Percentiles rank a stretch among this genome's conserved stretches.
Evolutionary conservation across 257 asterid species (phyloP).

Genomic region (Nicotiana benthamiana): DNA sequence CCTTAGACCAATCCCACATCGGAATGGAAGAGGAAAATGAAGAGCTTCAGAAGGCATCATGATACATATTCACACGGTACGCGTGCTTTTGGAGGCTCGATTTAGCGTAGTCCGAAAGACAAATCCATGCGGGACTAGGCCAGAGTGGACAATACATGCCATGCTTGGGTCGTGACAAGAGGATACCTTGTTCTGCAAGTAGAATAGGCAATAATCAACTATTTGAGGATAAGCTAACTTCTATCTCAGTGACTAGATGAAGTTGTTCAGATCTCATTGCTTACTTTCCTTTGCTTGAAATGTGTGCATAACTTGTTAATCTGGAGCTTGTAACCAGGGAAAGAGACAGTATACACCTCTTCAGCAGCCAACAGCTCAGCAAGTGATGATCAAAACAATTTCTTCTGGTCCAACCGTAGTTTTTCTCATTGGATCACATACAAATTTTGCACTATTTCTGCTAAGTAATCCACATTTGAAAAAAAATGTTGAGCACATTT

Average conservation of each 20-base stretch:
- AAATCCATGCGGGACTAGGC: too few species aligned
- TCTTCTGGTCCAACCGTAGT: slow-evolving; percentile 66
- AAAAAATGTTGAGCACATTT: slow-evolving; percentile 59
- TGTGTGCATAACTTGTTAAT: background rate
- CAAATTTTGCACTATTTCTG: slow-evolving; percentile 62
- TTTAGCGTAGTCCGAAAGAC: too few species aligned
- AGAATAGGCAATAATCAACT: background rate
- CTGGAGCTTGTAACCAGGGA: slow-evolving; percentile 39
- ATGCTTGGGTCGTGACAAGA: too few species aligned
- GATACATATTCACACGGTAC: too few species aligned
- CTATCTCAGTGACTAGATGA: background rate
- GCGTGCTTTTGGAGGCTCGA: too few species aligned
- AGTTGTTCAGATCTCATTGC: background rate
- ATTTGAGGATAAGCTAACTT: background rate
- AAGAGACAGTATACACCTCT: slow-evolving; percentile 59
- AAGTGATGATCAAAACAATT: slow-evolving; percentile 57
- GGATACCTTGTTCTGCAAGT: too few species aligned
- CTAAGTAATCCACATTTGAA: slow-evolving; percentile 70
- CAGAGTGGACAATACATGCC: too few species aligned
- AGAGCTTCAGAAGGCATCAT: too few species aligned
- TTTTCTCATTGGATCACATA: slow-evolving; percentile 43
- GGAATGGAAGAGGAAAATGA: too few species aligned
- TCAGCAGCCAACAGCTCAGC: slow-evolving; percentile 68
- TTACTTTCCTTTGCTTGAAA: background rate
- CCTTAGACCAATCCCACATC: too few species aligned